Base-by-base conservation (phyloP, 345 rosid species). In the Hevea brasiliensis region DNA sequence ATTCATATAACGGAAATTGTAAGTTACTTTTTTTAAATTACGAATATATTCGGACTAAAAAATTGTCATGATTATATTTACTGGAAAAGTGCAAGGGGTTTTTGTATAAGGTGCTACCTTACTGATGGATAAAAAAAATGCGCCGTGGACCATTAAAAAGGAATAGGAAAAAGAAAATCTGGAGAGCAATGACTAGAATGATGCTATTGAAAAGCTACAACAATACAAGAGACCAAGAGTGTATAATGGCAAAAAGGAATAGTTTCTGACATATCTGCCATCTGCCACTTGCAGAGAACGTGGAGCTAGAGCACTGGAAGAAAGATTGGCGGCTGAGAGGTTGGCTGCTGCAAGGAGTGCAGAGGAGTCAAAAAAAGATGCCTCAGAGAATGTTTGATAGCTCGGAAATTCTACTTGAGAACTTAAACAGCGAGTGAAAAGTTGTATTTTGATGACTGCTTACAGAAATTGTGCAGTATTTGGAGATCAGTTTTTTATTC, bases 281-380 rank as follows among this genome's bases (percentile, higher is more conserved):
- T n/a, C 9, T 44, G 27, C 26, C 14, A 41, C 61, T 57, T 84
- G 90, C 92, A 96, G 98, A 83, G 98, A 96, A 87, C 87, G 96
- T 75, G 99, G 98, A 42, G 98, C 98, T n/a, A 87, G 97, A 71
- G 98, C 99, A 14, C 80, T 93, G 60, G 99, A 92, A 83, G 99
- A 93, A 84, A 91, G 97, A 84, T 87, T 95, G 74, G 95, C 88
- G 55, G 75, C 97, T 27, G 98, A 92, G 86, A 85, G 83, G 77
- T 58, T 89, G 87, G 92, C 83, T 54, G 72, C 89, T 61, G 70
- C 85, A 59, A 79, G 57, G 71, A 82, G 82, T 69, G 63, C 83
- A 18, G 90, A 92, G 62, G 98, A 86, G 66, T 74, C 80, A 1
- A 82, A 67, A 65, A 79, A 72, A 79, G 94, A 89, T 72, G 93